A percentile compares a stretch with the other conserved stretches of the same genome.
Evolutionary conservation across 352 stramenopile genomes (phyloP).

Genomic region (Peronosclerospora sorghi): DNA sequence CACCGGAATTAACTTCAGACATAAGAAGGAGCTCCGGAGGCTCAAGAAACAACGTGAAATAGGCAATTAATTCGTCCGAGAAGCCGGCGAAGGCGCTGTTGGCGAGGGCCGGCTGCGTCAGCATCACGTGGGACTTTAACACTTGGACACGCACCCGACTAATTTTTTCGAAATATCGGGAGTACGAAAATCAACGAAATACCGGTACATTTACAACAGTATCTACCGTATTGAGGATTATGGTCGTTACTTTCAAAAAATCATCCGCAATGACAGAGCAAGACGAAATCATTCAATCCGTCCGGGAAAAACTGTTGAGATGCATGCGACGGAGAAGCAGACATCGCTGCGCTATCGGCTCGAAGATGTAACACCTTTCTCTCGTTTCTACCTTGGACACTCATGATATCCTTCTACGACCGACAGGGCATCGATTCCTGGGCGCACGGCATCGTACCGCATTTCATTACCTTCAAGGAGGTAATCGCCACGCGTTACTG

Average conservation of each 20-base stretch:
- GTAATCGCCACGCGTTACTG: constrained; percentile 90
- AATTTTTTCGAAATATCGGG: too few relatives aligned
- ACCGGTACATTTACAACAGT: too few relatives aligned
- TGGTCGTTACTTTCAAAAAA: too few relatives aligned
- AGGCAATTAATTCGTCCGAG: constrained; percentile 70
- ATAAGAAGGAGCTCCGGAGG: constrained; percentile 47
- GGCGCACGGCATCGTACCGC: constrained; percentile 89
- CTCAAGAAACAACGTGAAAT: constrained; percentile 65
- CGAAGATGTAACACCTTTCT: constrained; percentile 86
- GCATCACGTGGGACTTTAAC: too few relatives aligned
- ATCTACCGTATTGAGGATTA: too few relatives aligned
- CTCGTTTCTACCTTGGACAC: constrained; percentile 86
- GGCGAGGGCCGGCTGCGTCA: constrained; percentile 42
- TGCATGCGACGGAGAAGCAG: constrained; percentile 20
- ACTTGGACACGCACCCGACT: too few relatives aligned
- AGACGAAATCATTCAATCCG: too few relatives aligned
- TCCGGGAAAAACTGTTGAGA: constrained; percentile 6
- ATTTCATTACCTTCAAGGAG: constrained; percentile 94
- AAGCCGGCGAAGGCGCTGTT: constrained; percentile 46
- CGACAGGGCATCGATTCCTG: constrained; percentile 79
- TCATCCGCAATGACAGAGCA: too few relatives aligned
- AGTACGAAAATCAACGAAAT: too few relatives aligned
- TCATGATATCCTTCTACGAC: constrained; percentile 93
- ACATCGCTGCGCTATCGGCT: constrained; percentile 55
- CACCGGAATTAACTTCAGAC: constrained; percentile 62